A percentile compares a stretch with the other conserved stretches of the same genome.
These are phyloP conservation scores for Pseudomonodictys pantanalensis DNA, from an alignment of 495 filamentous ascomycete species.

Conservation along the genomic window DNA sequence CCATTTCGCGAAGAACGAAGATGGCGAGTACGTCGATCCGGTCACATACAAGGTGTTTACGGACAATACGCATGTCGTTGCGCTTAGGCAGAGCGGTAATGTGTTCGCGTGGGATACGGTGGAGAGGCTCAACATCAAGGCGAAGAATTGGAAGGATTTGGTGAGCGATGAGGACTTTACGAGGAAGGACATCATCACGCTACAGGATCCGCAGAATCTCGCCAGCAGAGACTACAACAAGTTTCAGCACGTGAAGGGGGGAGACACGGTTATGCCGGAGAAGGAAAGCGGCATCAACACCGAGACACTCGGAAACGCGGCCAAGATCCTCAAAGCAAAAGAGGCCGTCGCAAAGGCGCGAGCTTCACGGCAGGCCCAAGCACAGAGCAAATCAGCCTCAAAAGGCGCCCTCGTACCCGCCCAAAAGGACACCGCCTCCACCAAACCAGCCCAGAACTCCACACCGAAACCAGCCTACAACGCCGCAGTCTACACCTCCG, in stretches of 20 bases:
- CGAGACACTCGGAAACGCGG: conserved; percentile 71
- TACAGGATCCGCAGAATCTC: conserved; percentile 95
- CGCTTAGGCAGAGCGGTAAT: conserved; percentile 82
- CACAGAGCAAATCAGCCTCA: conserved; percentile 26
- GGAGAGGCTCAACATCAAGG: conserved; percentile 92
- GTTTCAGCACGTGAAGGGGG: conserved; percentile 89
- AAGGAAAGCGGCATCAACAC: conserved; percentile 66
- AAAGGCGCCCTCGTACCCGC: conserved; percentile 5
- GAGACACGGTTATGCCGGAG: conserved; percentile 62
- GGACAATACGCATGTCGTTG: conserved; percentile 95
- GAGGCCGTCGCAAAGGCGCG: conserved; percentile 84
- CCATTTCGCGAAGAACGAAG: conserved; percentile 86
- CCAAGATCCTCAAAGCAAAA: conserved; percentile 88
- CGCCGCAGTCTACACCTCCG: conserved; percentile 85
- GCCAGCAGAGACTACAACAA: conserved; percentile 76
- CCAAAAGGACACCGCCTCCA: conserved; percentile 33
- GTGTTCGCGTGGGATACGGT: conserved; percentile 96
- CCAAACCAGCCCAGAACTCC: conserved; percentile 49
- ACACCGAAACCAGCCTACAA: conserved; percentile 64
- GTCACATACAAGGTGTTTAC: conserved; percentile 97
- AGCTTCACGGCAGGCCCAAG: conserved; percentile 48
- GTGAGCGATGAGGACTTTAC: conserved; percentile 84
- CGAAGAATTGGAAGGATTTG: conserved; percentile 93
- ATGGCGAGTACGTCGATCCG: conserved; percentile 90
- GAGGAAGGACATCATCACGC: conserved; percentile 89